A percentile compares a stretch with the other conserved stretches of the same genome.
phyloP scores from a whole-genome alignment of 2,329 filamentous ascomycete genomes.

The Neofusicoccum laricinum region DNA sequence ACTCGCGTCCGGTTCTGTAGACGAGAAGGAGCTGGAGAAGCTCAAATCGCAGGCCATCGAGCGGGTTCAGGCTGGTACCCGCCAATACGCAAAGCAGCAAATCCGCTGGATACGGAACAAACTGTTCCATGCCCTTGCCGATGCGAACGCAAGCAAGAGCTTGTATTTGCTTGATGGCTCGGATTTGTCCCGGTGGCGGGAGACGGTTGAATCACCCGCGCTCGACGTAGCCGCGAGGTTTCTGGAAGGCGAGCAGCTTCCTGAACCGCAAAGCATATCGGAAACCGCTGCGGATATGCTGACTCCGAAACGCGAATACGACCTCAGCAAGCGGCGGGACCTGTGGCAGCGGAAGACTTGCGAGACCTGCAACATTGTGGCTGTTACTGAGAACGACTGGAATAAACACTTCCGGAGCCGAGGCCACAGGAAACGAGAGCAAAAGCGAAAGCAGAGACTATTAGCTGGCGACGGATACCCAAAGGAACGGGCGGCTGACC shows the following conservation, averaged over 20 bases:
- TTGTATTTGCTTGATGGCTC: slow-evolving; percentile 83
- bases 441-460: slow-evolving; percentile 29
- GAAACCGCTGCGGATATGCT: slow-evolving; percentile 55
- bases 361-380: slow-evolving; percentile 62
- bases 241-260: slow-evolving; percentile 53
- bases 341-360: slow-evolving; percentile 60
- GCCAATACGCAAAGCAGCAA: slow-evolving; percentile 84
- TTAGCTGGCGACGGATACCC: neutral
- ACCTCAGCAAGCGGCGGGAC: slow-evolving; percentile 42
- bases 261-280: slow-evolving; percentile 54
- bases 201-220: slow-evolving; percentile 65
- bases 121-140: slow-evolving; percentile 65
- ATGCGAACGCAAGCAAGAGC: slow-evolving; percentile 51
- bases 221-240: slow-evolving; percentile 61
- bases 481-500: neutral
- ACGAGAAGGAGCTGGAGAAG: slow-evolving; percentile 46
- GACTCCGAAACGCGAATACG: slow-evolving; percentile 52
- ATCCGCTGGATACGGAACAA: slow-evolving; percentile 84
- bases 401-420: slow-evolving; percentile 54
- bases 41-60: slow-evolving; percentile 64
- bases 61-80: slow-evolving; percentile 75
- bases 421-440: slow-evolving; percentile 43
- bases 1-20: slow-evolving; percentile 25
- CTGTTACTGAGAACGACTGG: slow-evolving; percentile 58
- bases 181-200: slow-evolving; percentile 59